Base-by-base conservation (phyloP, 768 basidiomycete genomes). In the Amanita phalloides region DNA sequence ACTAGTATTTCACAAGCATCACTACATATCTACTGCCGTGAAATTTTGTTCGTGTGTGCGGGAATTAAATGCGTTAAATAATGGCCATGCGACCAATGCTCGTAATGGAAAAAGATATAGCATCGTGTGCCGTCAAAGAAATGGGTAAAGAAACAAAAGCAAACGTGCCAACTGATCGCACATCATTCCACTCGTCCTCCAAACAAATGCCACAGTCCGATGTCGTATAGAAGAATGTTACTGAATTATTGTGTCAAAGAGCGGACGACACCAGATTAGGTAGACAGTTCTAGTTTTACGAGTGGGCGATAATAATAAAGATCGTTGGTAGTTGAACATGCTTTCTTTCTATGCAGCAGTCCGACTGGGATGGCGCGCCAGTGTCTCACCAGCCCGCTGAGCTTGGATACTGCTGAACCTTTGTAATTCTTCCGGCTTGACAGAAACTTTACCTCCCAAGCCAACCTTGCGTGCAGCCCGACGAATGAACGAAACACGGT, bases 401-500 rank as follows among this genome's bases (percentile, higher is more conserved):
- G 90, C 87, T 68, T 92, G 90, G 66, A 91, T 89, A 56, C 81
- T 84, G 68, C 80, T 83, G 78, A 94, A 90, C 60, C 90, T 76
- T 57, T 84, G 81, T 57, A 93, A 70, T 66, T 93, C 90, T 67
- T 88, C 86, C 17, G 87, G 82, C 71, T 84, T 87, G 74, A 91
- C 81, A 39, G 77, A 72, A 53, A 90, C 72, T 71, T 83, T 84
- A 60, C 80, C 76, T 48, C 87, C 86, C 66, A 96, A 91, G 55
- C 91, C 90, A 62, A 94, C 88, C 70, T 87, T 87, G 69, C 86
- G 79, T 52, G 78, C 84, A 49, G 90, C 90, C 54, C 90, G 85
- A 60, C 82, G 82, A 64, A 98, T 83, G 79, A 97, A 98, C 56
- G 79, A 82, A 49, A 90, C 89, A 77, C 94, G 90, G 69, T 96